Percentiles rank a stretch among this genome's conserved stretches.
These are phyloP conservation scores for Symbiodinium pilosum DNA, from an alignment of 73 alveolate species.

Conservation along the genomic window DNA sequence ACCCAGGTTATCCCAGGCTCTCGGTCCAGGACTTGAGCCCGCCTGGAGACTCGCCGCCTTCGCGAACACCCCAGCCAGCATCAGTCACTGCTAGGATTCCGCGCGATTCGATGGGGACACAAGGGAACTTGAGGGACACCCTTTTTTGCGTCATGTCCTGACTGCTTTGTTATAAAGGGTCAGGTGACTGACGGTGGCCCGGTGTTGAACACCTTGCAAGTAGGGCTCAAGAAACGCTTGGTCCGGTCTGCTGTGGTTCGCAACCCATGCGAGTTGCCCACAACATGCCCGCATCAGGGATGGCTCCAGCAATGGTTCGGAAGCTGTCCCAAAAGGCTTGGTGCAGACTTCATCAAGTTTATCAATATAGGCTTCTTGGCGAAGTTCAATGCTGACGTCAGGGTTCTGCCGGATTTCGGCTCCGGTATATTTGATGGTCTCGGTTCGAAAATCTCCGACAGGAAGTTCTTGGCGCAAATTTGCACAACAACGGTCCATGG, in stretches of 20 bases:
- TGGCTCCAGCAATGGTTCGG: not conserved
- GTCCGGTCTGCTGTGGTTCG: constrained; percentile 34
- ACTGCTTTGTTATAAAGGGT: constrained; percentile 4
- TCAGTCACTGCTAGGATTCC: not conserved
- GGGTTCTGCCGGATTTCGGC: constrained; percentile 12
- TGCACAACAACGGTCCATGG: not conserved
- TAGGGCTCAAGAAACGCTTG: constrained; percentile 26
- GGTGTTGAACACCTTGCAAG: constrained; percentile 55
- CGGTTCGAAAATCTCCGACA: constrained; percentile 16
- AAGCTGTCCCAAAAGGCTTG: not conserved
- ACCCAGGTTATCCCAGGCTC: constrained; percentile 23
- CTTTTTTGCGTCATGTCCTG: not conserved
- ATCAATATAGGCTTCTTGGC: constrained; percentile 60
- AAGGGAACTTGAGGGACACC: not conserved
- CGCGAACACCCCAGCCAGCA: constrained; percentile 64
- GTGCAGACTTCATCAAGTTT: not conserved
- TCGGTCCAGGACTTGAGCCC: not conserved
- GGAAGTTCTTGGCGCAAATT: not conserved
- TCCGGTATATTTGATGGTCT: constrained; percentile 34
- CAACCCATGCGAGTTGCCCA: constrained; percentile 61
- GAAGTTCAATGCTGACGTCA: not conserved
- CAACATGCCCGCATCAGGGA: not conserved
- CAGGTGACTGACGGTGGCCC: not conserved
- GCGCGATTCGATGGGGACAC: constrained; percentile 15
- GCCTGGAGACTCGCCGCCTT: constrained; percentile 48